Evolutionary conservation across 148 eudicot genomes (phyloP), one percentile per base, ranked within the genome.

Genomic region (Fagopyrum tataricum): DNA sequence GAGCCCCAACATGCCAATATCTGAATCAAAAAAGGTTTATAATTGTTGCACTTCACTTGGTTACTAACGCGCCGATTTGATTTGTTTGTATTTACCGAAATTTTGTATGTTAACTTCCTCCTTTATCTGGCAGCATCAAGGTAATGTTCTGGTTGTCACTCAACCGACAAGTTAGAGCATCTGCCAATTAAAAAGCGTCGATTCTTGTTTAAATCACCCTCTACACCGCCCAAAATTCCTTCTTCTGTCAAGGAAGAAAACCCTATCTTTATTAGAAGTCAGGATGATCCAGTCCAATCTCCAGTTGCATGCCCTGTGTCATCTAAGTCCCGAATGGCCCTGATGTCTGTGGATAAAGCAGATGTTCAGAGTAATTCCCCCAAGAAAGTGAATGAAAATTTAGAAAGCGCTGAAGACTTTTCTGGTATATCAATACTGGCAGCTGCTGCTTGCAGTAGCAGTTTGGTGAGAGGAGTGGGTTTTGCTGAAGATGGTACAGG

Each of bases 341-440:
- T 70, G 10, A 2, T 21, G 37, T 17, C 62, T 3, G 81, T 52
- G 44, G 71, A 23, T 39, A 64, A 64, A 64, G 75, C 44, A 24
- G 76, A 66, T 40, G 68, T 49, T 75, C 37, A 77, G 8, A 31
- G 41, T 7, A 52, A 77, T 66, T 43, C 37, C 70, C 12, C 71
- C 56, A 67, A n/a, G 46, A 74, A 64, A 11, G 39, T 72, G 31
- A 59, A 71, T 41, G 72, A 40, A 41, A 71, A 44, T 9, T 62
- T 75, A 51, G 67, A 73, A 71, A 62, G 75, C 44, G 44, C 72
- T 5, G 90, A 79, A 42, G 91, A 86, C 67, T 91, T 89, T 73
- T 93, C 87, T 41, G 94, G 94, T 66, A 93, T 93, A 82, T 83
- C 87, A 44, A 83, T 93, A 66, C 91, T 93, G 73, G 98, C 98